A percentile compares a stretch with the other conserved stretches of the same genome.
phyloP scores from a whole-genome alignment of 75 land plant genomes.

The Pinus albicaulis region DNA sequence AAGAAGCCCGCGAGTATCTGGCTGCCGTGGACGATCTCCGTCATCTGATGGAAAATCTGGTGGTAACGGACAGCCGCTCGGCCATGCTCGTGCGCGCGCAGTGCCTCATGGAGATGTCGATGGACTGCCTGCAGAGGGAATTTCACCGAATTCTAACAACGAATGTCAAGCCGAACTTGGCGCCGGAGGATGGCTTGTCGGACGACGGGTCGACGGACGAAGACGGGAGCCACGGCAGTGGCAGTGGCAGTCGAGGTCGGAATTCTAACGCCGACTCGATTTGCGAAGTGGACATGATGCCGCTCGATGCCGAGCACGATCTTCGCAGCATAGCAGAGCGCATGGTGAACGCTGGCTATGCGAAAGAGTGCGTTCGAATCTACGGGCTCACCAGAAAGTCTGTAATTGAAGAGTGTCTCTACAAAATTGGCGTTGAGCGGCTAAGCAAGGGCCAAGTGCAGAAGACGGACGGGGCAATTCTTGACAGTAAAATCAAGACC shows the following conservation, averaged over 20 bases:
- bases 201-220: slow-evolving; percentile 11
- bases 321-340: slow-evolving; percentile 52
- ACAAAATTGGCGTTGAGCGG: slow-evolving; percentile 60
- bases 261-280: neutral
- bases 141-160: slow-evolving; percentile 43
- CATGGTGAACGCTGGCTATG: slow-evolving; percentile 50
- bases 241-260: neutral
- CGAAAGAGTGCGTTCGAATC: slow-evolving; percentile 46
- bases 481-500: slow-evolving; percentile 52
- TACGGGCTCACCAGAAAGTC: slow-evolving; percentile 42
- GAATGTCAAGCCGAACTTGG: slow-evolving; percentile 22
- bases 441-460: slow-evolving; percentile 33
- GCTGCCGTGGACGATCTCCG: slow-evolving; percentile 29
- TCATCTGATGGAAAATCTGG: slow-evolving; percentile 28
- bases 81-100: slow-evolving; percentile 46
- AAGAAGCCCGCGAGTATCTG: slow-evolving; percentile 32
- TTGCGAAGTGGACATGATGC: slow-evolving; percentile 17
- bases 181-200: neutral
- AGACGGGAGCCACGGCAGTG: neutral
- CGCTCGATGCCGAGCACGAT: slow-evolving; percentile 32
- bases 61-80: slow-evolving; percentile 12
- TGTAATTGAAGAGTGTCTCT: slow-evolving; percentile 53
- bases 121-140: slow-evolving; percentile 70
- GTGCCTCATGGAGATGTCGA: slow-evolving; percentile 51
- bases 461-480: slow-evolving; percentile 54